A percentile compares a stretch with the other conserved stretches of the same genome.
Evolutionary conservation across 1,284 basidiomycete species (phyloP).

Genomic region (Rhodotorula sp.): DNA sequence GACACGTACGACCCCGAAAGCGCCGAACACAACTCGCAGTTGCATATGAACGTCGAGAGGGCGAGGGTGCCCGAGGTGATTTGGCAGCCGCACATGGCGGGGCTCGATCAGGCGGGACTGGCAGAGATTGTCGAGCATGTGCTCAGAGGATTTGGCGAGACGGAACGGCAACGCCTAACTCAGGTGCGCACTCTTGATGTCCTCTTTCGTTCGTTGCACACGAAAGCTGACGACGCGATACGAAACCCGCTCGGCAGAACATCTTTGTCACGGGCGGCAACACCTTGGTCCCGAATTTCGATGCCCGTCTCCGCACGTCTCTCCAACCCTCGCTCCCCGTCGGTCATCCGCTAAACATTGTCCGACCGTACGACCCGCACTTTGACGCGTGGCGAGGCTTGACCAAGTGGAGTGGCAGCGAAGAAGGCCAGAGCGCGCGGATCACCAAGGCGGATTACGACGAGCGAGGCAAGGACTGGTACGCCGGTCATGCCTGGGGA

Average conservation of each 20-base stretch:
- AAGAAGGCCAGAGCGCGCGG: slow-evolving; percentile 57
- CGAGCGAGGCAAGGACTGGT: slow-evolving; percentile 80
- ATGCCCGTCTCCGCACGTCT: slow-evolving; percentile 64
- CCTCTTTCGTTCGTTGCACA: background rate
- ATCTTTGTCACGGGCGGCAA: slow-evolving; percentile 87
- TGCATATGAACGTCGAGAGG: slow-evolving; percentile 91
- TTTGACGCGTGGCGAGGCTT: slow-evolving; percentile 91
- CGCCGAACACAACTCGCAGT: slow-evolving; percentile 64
- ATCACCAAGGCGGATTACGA: slow-evolving; percentile 78
- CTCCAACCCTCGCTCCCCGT: slow-evolving; percentile 78
- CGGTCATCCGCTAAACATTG: slow-evolving; percentile 65
- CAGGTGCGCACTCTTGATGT: slow-evolving; percentile 50
- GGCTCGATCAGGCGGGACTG: slow-evolving; percentile 89
- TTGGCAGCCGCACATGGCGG: slow-evolving; percentile 90
- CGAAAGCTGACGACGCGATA: slow-evolving; percentile 9
- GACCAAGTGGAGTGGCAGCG: slow-evolving; percentile 62
- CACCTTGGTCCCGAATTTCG: slow-evolving; percentile 69
- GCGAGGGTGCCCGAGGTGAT: slow-evolving; percentile 90
- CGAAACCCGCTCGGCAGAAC: slow-evolving; percentile 58
- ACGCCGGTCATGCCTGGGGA: slow-evolving; percentile 56
- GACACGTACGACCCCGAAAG: slow-evolving; percentile 55
- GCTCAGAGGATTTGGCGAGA: slow-evolving; percentile 71
- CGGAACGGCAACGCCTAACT: slow-evolving; percentile 63
- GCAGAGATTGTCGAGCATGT: slow-evolving; percentile 86
- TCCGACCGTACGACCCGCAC: slow-evolving; percentile 54